Conservation (phyloP, 495 filamentous ascomycete genomes). For the Haplographium delicatum region DNA sequence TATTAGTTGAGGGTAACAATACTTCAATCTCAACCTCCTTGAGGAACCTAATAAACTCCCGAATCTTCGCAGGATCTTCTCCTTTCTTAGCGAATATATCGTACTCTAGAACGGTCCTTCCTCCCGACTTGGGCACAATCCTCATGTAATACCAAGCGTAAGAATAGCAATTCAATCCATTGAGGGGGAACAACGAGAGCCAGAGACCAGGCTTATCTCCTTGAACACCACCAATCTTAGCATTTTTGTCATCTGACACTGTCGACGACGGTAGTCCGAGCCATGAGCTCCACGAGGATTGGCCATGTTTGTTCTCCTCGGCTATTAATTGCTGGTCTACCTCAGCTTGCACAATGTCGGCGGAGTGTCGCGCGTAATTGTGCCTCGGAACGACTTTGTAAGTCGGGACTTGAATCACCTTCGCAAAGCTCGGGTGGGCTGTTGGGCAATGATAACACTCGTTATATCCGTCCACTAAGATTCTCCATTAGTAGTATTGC, state of each 20-base stretch:
- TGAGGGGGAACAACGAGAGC: background rate
- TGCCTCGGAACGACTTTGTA: conserved; percentile 39
- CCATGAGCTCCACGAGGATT: background rate
- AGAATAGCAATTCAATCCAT: conserved; percentile 28
- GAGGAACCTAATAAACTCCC: conserved; percentile 3
- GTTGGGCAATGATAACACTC: conserved; percentile 50
- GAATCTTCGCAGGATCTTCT: background rate
- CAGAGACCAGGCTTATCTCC: conserved; percentile 23
- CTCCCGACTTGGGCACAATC: conserved; percentile 37
- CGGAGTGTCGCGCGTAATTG: conserved; percentile 38
- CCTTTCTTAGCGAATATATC: conserved; percentile 45
- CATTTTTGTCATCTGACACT: conserved; percentile 37
- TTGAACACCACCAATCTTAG: conserved; percentile 37
- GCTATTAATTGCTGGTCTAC: conserved; percentile 31
- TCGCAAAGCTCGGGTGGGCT: conserved; percentile 41
- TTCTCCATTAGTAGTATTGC: background rate
- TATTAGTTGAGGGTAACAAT: conserved; percentile 27
- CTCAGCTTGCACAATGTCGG: conserved; percentile 19
- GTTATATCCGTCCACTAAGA: conserved; percentile 42
- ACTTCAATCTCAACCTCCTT: conserved; percentile 8
- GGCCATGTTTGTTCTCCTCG: conserved; percentile 15
- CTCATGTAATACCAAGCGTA: conserved; percentile 46
- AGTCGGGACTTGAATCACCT: conserved; percentile 35
- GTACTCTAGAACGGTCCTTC: conserved; percentile 35
- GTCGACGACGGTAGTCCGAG: conserved; percentile 34